Percentiles rank a stretch among this genome's conserved stretches.
These are phyloP conservation scores for Acorus gramineus DNA, from an alignment of 106 monocot species.

Conservation along the genomic window DNA sequence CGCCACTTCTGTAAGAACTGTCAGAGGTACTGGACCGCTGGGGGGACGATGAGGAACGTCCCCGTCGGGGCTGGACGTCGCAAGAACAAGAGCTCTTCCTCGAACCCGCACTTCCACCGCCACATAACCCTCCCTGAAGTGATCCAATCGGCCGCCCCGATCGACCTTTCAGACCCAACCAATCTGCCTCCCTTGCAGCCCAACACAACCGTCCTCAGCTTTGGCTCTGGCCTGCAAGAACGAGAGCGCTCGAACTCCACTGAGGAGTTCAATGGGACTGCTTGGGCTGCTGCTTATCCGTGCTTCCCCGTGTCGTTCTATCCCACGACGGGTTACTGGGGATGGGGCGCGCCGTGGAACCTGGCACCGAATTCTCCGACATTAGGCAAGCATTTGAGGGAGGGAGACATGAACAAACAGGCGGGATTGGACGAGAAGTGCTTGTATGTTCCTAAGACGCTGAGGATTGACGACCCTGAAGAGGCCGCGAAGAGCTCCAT, in stretches of 20 bases:
- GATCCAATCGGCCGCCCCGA: neutral
- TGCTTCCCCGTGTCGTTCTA: too few relatives aligned
- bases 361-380: neutral
- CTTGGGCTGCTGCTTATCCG: too few relatives aligned
- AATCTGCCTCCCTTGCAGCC: too few relatives aligned
- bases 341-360: neutral
- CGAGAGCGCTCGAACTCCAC: too few relatives aligned
- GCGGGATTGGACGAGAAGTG: neutral
- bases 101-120: neutral
- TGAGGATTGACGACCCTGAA: conserved; percentile 22
- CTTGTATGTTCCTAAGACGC: conserved; percentile 23
- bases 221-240: conserved; percentile 4
- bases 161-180: neutral
- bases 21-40: conserved; percentile 47
- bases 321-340: too few relatives aligned
- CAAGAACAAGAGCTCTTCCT: conserved; percentile 23
- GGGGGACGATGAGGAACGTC: conserved; percentile 36
- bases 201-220: conserved; percentile 14
- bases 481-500: conserved; percentile 26
- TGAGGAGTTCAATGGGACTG: too few relatives aligned
- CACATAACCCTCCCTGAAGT: neutral
- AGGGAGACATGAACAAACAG: neutral
- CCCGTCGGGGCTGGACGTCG: conserved; percentile 42
- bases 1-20: conserved; percentile 44
- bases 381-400: conserved; percentile 20